Percentiles rank a stretch among this genome's conserved stretches.
Evolutionary conservation across 208 protist species (phyloP).

Genomic region (Eutreptiella sp.): DNA sequence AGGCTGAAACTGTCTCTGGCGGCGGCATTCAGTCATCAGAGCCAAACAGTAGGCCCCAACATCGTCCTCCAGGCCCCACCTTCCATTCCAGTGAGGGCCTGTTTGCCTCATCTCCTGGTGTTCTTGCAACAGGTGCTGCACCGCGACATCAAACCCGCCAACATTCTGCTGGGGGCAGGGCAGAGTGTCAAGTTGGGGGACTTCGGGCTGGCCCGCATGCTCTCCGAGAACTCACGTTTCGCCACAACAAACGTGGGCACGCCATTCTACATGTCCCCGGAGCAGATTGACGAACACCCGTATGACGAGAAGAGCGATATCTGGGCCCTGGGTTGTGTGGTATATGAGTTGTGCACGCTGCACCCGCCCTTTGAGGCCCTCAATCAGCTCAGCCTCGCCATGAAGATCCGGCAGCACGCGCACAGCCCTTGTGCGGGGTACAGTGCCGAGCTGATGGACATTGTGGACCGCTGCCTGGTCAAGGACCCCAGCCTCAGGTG

Average conservation of each 20-base stretch:
- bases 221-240: conserved; percentile 25
- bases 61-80: too few species aligned
- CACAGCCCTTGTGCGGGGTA: conserved; percentile 25
- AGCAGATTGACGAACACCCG: conserved; percentile 38
- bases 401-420: conserved; percentile 46
- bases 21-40: too few species aligned
- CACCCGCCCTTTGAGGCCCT: conserved; percentile 53
- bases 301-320: conserved; percentile 55
- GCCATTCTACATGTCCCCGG: conserved; percentile 63
- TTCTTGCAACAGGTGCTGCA: conserved; percentile 28
- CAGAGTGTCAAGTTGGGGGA: conserved; percentile 32
- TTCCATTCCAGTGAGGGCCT: neutral
- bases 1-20: too few species aligned
- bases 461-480: conserved; percentile 27
- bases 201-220: conserved; percentile 32
- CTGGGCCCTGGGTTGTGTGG: conserved; percentile 27
- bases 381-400: conserved; percentile 37
- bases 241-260: conserved; percentile 49
- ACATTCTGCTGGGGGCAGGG: conserved; percentile 30
- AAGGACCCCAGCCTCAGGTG: conserved; percentile 12
- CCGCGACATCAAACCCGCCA: conserved; percentile 37
- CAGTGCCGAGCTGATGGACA: conserved; percentile 30
- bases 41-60: too few species aligned
- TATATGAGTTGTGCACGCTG: conserved; percentile 32
- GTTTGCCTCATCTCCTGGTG: neutral